phyloP scores from a whole-genome alignment of 1,284 basidiomycete species.

The Ceratobasidium sp. region DNA sequence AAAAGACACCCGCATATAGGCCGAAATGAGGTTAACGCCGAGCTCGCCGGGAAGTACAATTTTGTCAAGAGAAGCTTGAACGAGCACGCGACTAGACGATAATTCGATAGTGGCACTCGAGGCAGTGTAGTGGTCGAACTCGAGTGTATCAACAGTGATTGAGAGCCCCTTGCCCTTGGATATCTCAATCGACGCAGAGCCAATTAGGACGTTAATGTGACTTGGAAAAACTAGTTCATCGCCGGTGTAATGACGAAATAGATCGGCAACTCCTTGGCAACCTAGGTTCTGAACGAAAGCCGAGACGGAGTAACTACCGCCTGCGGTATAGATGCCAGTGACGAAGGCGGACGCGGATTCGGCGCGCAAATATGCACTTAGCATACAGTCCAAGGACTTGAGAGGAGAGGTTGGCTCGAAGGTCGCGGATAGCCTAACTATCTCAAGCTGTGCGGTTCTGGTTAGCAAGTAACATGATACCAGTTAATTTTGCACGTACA shows the following conservation, averaged over 20 bases:
- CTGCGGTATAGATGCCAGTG: not conserved
- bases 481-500: not conserved
- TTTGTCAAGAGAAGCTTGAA: not conserved
- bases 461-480: too few relatives aligned
- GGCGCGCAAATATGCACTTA: not conserved
- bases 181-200: not conserved
- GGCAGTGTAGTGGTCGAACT: constrained; percentile 2
- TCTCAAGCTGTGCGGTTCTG: not conserved
- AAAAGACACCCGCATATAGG: not conserved
- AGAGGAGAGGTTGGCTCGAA: not conserved
- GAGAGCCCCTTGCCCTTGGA: not conserved
- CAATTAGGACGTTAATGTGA: not conserved
- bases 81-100: not conserved
- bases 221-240: not conserved
- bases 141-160: constrained; percentile 9
- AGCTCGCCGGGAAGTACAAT: not conserved
- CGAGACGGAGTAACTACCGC: not conserved
- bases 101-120: not conserved
- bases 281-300: constrained; percentile 4
- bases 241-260: not conserved
- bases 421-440: not conserved
- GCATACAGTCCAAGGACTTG: not conserved
- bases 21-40: not conserved
- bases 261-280: not conserved
- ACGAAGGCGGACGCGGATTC: not conserved